Percentiles rank a stretch among this genome's conserved stretches.
These are phyloP conservation scores for Ophiostoma pallidulum DNA, from an alignment of 2,329 filamentous ascomycete species.

Conservation along the genomic window DNA sequence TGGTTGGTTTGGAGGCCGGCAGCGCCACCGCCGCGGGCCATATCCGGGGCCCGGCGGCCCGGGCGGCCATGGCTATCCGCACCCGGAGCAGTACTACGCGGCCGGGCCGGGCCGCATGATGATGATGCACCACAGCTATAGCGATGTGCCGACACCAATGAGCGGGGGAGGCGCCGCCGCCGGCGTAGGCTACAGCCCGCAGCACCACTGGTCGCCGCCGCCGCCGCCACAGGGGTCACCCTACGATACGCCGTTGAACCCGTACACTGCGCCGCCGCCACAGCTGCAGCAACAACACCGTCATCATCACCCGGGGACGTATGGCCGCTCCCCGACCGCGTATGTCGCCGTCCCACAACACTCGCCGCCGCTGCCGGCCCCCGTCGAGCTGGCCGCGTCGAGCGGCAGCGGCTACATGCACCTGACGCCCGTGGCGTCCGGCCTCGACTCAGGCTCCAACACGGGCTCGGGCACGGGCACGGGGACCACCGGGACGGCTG, in stretches of 20 bases:
- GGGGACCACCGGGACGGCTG: neutral
- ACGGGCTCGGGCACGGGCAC: slow-evolving; percentile 5
- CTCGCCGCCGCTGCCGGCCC: neutral
- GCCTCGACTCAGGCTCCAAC: neutral
- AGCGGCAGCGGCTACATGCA: slow-evolving; percentile 5
- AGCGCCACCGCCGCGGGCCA: too few species aligned
- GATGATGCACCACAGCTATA: slow-evolving; percentile 8
- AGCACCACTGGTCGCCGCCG: slow-evolving; percentile 7
- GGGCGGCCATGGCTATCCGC: neutral
- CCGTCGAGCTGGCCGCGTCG: slow-evolving; percentile 7
- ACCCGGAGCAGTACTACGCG: neutral
- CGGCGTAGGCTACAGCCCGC: too few species aligned
- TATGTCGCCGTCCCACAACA: neutral
- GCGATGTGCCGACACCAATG: neutral
- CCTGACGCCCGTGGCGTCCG: slow-evolving; percentile 1
- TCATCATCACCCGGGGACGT: too few species aligned
- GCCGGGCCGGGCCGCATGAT: neutral
- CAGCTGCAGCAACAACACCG: too few species aligned
- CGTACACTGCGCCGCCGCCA: neutral
- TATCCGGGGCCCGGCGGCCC: too few species aligned
- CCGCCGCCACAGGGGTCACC: slow-evolving; percentile 6
- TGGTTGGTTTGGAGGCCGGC: too few species aligned
- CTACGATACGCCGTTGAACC: slow-evolving; percentile 1
- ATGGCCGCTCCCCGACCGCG: too few species aligned
- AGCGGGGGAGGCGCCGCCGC: slow-evolving; percentile 4